Conservation (phyloP, 345 rosid species). For the Eucalyptus cloeziana region DNA sequence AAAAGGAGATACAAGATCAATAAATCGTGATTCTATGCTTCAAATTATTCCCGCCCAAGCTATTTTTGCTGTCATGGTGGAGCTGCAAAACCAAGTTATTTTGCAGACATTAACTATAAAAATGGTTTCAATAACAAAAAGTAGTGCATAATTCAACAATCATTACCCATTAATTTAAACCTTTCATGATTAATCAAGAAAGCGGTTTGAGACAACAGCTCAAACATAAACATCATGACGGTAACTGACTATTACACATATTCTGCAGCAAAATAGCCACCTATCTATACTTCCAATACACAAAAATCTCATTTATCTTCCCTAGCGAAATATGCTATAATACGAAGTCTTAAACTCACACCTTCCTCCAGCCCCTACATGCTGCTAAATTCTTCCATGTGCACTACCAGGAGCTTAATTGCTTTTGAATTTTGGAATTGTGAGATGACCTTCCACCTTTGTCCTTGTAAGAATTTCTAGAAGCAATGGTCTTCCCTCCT, state of each 20-base stretch:
- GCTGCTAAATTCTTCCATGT: background rate
- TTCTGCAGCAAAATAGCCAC: background rate
- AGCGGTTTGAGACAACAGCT: background rate
- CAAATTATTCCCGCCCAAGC: background rate
- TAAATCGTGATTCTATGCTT: background rate
- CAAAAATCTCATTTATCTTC: background rate
- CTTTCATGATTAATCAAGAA: background rate
- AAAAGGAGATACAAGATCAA: background rate
- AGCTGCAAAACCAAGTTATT: background rate
- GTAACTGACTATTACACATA: background rate
- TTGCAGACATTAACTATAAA: background rate
- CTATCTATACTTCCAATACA: background rate
- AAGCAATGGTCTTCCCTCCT: constrained; percentile 32
- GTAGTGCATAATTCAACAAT: background rate
- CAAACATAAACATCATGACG: background rate
- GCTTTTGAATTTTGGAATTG: constrained; percentile 51
- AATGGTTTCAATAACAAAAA: background rate
- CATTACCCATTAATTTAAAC: background rate
- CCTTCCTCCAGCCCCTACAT: background rate
- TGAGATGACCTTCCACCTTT: constrained; percentile 63
- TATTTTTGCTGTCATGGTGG: background rate
- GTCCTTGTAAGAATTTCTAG: constrained; percentile 84
- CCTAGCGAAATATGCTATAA: background rate
- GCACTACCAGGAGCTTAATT: constrained; percentile 28
- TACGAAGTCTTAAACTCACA: background rate